phyloP scores from a whole-genome alignment of 495 filamentous ascomycete genomes.

The Darksidea phi region DNA sequence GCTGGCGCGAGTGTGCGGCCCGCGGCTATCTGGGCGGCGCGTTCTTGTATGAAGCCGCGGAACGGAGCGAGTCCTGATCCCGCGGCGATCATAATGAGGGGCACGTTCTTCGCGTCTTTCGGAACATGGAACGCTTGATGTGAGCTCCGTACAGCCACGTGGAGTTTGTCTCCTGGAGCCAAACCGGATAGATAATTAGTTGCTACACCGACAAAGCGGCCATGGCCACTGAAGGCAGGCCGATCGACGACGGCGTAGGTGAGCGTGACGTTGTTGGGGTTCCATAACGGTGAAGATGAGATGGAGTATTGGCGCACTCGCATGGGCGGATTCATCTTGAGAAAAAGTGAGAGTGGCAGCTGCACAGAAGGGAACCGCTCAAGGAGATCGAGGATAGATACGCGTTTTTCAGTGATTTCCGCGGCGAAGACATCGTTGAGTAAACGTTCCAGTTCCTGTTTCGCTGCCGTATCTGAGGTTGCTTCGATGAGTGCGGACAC shows the following conservation, averaged over 20 bases:
- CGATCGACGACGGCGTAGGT: slow-evolving; percentile 65
- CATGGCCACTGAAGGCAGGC: slow-evolving; percentile 49
- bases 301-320: slow-evolving; percentile 76
- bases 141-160: slow-evolving; percentile 57
- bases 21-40: slow-evolving; percentile 30
- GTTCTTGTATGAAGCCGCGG: slow-evolving; percentile 43
- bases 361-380: slow-evolving; percentile 56
- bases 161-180: slow-evolving; percentile 58
- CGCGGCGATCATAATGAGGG: slow-evolving; percentile 50
- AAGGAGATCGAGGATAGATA: slow-evolving; percentile 65
- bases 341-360: slow-evolving; percentile 61
- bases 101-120: slow-evolving; percentile 52
- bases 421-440: slow-evolving; percentile 38
- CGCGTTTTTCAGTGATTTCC: slow-evolving; percentile 56
- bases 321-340: slow-evolving; percentile 71
- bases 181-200: slow-evolving; percentile 45
- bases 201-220: slow-evolving; percentile 38
- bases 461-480: slow-evolving; percentile 42
- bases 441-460: slow-evolving; percentile 48
- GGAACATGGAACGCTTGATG: slow-evolving; percentile 64
- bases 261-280: slow-evolving; percentile 59
- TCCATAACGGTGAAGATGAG: slow-evolving; percentile 67
- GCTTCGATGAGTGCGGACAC: slow-evolving; percentile 48
- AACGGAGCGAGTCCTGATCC: slow-evolving; percentile 42
- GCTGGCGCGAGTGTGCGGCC: slow-evolving; percentile 37